Evolutionary conservation across 129 eudicot genomes (phyloP).

Genomic region (Glebionis coronaria): DNA sequence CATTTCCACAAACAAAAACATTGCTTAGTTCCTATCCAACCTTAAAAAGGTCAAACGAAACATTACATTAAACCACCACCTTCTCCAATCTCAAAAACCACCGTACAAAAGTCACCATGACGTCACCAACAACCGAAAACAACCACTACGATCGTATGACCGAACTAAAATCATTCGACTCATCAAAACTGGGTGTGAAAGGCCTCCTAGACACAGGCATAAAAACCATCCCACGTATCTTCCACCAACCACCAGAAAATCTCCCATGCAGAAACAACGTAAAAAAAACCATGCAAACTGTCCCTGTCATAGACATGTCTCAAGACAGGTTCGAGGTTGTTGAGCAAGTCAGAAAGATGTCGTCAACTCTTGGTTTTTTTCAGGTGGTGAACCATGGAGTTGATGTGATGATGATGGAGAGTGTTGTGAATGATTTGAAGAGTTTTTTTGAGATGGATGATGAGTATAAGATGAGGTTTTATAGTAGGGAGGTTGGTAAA

Average conservation of each 20-base stretch:
- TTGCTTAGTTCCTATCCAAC: too few species aligned
- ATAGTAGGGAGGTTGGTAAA: slow-evolving; percentile 30
- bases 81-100: neutral
- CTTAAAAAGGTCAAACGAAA: too few species aligned
- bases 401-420: slow-evolving; percentile 11
- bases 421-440: slow-evolving; percentile 27
- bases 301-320: slow-evolving; percentile 52
- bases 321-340: slow-evolving; percentile 30
- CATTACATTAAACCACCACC: neutral
- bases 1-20: too few species aligned
- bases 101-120: slow-evolving; percentile 1
- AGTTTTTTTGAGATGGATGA: slow-evolving; percentile 37
- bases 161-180: slow-evolving; percentile 53
- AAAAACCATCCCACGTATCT: slow-evolving; percentile 51
- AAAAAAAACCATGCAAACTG: neutral
- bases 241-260: slow-evolving; percentile 60
- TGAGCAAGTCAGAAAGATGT: slow-evolving; percentile 27
- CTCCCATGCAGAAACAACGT: slow-evolving; percentile 18
- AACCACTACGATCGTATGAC: slow-evolving; percentile 35
- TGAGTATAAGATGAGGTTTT: slow-evolving; percentile 33
- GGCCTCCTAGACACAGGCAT: slow-evolving; percentile 62
- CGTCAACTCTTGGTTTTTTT: slow-evolving; percentile 52
- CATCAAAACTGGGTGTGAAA: slow-evolving; percentile 58
- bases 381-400: slow-evolving; percentile 48
- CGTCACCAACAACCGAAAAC: slow-evolving; percentile 5